These are phyloP conservation scores for Rhizodiscina lignyota DNA, from an alignment of 495 filamentous ascomycete genomes.

Conservation along the genomic window DNA sequence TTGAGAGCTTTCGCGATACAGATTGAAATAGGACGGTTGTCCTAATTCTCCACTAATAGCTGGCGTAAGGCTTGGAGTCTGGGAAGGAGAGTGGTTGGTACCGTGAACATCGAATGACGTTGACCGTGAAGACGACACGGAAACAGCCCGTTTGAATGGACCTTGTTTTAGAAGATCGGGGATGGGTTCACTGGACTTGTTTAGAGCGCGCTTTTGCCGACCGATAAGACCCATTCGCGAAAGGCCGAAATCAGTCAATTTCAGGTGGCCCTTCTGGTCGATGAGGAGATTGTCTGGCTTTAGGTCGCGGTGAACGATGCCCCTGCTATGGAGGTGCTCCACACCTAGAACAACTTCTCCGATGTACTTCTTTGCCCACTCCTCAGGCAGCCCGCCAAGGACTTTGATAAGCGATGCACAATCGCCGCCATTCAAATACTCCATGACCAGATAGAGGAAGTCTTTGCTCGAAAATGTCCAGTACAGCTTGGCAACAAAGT, in stretches of 20 bases:
- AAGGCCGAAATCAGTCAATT: constrained; percentile 92
- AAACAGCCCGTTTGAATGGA: constrained; percentile 70
- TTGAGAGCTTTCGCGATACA: constrained; percentile 43
- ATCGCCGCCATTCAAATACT: constrained; percentile 95
- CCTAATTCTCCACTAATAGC: constrained; percentile 46
- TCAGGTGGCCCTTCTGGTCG: constrained; percentile 90
- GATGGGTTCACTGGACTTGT: constrained; percentile 56
- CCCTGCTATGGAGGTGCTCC: constrained; percentile 83
- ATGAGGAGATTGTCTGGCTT: constrained; percentile 97
- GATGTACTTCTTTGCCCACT: constrained; percentile 95
- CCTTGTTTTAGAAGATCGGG: constrained; percentile 87
- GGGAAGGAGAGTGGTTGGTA: constrained; percentile 52
- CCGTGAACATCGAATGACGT: constrained; percentile 86
- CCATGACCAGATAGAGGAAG: constrained; percentile 97
- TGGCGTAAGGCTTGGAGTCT: constrained; percentile 79
- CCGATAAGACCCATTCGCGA: constrained; percentile 96
- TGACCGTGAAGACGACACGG: constrained; percentile 84
- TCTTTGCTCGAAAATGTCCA: constrained; percentile 99
- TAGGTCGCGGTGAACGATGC: constrained; percentile 90
- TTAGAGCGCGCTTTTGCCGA: constrained; percentile 82
- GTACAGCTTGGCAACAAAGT: constrained; percentile 96
- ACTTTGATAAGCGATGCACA: constrained; percentile 93
- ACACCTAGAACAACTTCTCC: constrained; percentile 90
- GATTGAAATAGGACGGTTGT: constrained; percentile 87
- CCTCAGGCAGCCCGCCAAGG: constrained; percentile 76